Evolutionary conservation across 2,329 filamentous ascomycete genomes (phyloP).

Genomic region (Aspergillus aculeatus): DNA sequence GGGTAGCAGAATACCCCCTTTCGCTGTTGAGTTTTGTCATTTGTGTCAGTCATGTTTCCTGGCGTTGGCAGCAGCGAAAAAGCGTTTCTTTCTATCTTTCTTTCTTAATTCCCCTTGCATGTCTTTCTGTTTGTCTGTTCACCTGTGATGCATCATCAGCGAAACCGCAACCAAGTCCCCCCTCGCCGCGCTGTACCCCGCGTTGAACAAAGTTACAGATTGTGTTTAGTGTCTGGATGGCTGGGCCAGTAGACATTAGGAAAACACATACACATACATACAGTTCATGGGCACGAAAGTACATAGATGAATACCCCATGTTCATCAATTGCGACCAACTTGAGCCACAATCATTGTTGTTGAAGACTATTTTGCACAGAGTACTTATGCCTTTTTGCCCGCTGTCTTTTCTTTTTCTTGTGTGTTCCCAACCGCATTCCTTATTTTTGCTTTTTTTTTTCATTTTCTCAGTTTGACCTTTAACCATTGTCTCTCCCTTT

Average conservation of each 20-base stretch:
- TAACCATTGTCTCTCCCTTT: too few relatives aligned
- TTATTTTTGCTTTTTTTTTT: neutral
- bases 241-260: conserved; percentile 5
- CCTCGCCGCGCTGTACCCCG: neutral
- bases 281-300: neutral
- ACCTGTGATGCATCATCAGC: conserved; percentile 5
- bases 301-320: neutral
- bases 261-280: neutral
- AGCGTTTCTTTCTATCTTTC: neutral
- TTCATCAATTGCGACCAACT: neutral
- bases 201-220: neutral
- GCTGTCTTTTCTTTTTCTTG: neutral
- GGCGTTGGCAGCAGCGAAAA: conserved; percentile 10
- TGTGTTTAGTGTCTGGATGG: conserved; percentile 3
- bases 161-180: conserved; percentile 1
- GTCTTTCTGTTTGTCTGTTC: neutral
- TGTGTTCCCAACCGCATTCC: neutral
- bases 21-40: conserved; percentile 4
- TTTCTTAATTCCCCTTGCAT: neutral
- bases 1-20: conserved; percentile 6
- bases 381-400: neutral
- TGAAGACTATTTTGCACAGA: neutral
- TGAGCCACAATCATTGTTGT: neutral
- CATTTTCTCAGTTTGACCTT: neutral
- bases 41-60: neutral